Evolutionary conservation across 208 protist species (phyloP).

Genomic region (Acanthamoeba triangularis): DNA sequence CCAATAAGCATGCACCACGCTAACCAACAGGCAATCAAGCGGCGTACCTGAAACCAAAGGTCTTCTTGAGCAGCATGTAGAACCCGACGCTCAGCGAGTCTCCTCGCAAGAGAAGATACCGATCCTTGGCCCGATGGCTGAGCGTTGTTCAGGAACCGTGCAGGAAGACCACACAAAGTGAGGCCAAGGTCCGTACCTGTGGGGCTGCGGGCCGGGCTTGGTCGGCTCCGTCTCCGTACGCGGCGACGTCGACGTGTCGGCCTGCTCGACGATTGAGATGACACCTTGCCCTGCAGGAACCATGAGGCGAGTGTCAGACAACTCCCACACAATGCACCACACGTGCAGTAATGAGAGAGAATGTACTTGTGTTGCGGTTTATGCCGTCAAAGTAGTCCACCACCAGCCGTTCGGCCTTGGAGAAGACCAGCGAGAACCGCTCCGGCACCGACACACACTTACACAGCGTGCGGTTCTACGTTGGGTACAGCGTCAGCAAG

Average conservation of each 20-base stretch:
- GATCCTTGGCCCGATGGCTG: neutral
- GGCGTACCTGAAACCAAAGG: neutral
- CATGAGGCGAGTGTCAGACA: no score
- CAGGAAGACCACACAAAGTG: neutral
- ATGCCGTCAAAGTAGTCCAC: conserved; percentile 38
- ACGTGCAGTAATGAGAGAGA: neutral
- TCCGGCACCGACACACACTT: conserved; percentile 11
- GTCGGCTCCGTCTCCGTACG: neutral
- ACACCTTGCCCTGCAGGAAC: neutral
- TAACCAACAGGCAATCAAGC: neutral
- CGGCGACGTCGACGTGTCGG: neutral
- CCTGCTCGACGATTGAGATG: neutral
- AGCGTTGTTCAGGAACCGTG: neutral
- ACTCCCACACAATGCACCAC: no score
- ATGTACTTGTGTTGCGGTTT: neutral
- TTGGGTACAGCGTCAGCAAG: neutral
- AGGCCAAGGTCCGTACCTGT: neutral
- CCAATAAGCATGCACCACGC: neutral
- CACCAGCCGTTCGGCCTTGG: neutral
- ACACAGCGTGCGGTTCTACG: neutral
- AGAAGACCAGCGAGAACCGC: conserved; percentile 51
- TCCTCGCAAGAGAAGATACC: neutral
- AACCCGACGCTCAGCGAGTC: conserved; percentile 20
- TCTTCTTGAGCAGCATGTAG: conserved; percentile 18
- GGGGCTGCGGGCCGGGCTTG: neutral